A percentile compares a stretch with the other conserved stretches of the same genome.
These are phyloP conservation scores for Durio zibethinus DNA, from an alignment of 345 rosid genomes.

Conservation along the genomic window DNA sequence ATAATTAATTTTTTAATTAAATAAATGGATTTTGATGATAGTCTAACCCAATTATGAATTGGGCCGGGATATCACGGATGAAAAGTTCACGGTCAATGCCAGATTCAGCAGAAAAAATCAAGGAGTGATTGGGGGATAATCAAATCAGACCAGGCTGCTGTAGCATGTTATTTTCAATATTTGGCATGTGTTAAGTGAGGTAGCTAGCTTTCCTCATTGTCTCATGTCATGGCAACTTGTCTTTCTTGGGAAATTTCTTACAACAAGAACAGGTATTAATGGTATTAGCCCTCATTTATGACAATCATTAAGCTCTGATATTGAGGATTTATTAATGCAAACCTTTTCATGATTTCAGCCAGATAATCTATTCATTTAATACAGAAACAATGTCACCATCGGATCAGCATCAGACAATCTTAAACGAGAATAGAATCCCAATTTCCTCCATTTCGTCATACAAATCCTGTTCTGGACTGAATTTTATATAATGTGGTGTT, in stretches of 20 bases:
- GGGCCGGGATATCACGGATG: too few relatives aligned
- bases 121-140: background rate
- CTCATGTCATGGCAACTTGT: background rate
- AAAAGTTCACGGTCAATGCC: too few relatives aligned
- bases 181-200: background rate
- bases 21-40: too few relatives aligned
- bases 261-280: background rate
- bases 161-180: background rate
- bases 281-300: background rate
- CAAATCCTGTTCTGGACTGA: background rate
- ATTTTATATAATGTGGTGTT: background rate
- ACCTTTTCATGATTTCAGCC: conserved; percentile 1
- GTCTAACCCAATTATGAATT: too few relatives aligned
- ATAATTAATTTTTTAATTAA: too few relatives aligned
- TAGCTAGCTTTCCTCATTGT: background rate
- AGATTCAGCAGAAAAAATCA: too few relatives aligned
- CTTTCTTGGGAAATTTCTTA: background rate
- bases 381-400: background rate
- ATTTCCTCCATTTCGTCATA: background rate
- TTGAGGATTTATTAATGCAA: conserved; percentile 2
- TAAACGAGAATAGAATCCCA: background rate
- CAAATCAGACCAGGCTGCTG: background rate
- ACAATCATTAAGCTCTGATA: background rate
- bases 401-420: conserved; percentile 1
- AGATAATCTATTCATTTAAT: conserved; percentile 1